phyloP scores from a whole-genome alignment of 2,329 filamentous ascomycete species.

The Ascosphaera aggregata region DNA sequence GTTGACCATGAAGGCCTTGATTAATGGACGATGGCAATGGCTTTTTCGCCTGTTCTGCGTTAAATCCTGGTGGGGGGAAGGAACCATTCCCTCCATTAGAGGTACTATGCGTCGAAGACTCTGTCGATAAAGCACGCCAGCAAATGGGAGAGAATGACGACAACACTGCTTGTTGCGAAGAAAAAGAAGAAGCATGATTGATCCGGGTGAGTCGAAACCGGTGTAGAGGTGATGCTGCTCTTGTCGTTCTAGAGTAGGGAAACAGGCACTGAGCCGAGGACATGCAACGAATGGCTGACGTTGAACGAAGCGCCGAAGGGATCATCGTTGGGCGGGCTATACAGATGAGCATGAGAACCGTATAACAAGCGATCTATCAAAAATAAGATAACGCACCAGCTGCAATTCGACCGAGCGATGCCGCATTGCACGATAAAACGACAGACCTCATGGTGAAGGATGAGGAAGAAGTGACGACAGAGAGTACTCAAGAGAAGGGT shows the following conservation, averaged over 20 bases:
- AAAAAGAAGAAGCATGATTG: slow-evolving; percentile 4
- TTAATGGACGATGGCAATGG: slow-evolving; percentile 30
- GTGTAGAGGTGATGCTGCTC: slow-evolving; percentile 7
- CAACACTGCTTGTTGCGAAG: neutral
- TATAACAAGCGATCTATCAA: neutral
- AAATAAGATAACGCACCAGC: neutral
- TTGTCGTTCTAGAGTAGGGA: neutral
- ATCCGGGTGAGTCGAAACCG: slow-evolving; percentile 12
- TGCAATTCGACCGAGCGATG: slow-evolving; percentile 3
- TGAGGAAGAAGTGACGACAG: neutral
- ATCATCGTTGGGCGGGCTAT: neutral
- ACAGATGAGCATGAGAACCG: neutral
- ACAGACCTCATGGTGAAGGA: slow-evolving; percentile 14
- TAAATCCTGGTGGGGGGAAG: slow-evolving; percentile 72
- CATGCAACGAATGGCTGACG: neutral
- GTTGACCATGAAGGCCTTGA: no score
- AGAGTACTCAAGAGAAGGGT: neutral
- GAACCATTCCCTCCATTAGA: slow-evolving; percentile 6
- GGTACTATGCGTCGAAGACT: slow-evolving; percentile 23
- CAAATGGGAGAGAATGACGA: neutral
- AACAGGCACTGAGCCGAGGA: neutral
- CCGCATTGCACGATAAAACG: slow-evolving; percentile 14
- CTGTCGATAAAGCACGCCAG: slow-evolving; percentile 25
- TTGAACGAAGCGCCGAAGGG: neutral
- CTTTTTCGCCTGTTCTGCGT: slow-evolving; percentile 72